Percentiles rank a stretch among this genome's conserved stretches.
phyloP scores from a whole-genome alignment of 2,329 filamentous ascomycete species.

The Cladosporium sphaerospermum region DNA sequence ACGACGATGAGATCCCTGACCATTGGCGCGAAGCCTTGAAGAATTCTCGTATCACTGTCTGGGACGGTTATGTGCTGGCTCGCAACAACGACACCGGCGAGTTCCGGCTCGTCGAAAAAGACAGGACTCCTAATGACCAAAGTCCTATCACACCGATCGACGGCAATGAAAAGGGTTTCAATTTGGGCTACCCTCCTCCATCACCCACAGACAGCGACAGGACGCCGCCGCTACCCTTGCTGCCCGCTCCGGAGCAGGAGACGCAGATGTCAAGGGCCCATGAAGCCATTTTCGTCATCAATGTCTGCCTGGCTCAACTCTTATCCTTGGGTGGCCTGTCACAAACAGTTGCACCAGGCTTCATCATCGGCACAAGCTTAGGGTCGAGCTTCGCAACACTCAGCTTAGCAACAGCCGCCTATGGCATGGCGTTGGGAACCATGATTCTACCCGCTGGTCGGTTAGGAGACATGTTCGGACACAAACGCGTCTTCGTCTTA shows the following conservation, averaged over 20 bases:
- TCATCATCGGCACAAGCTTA: conserved; percentile 41
- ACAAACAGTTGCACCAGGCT: conserved; percentile 35
- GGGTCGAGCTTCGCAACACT: conserved; percentile 36
- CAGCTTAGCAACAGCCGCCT: conserved; percentile 40
- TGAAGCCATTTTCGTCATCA: conserved; percentile 17
- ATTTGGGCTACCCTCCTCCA: not conserved
- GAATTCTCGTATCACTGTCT: conserved; percentile 7
- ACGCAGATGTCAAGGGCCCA: conserved; percentile 3
- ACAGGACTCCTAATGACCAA: not conserved
- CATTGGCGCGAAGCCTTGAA: conserved; percentile 6
- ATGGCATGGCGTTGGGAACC: conserved; percentile 38
- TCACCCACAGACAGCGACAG: not conserved
- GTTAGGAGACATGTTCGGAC: conserved; percentile 39
- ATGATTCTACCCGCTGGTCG: conserved; percentile 41
- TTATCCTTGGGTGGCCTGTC: conserved; percentile 23
- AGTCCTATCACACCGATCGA: conserved; percentile 1
- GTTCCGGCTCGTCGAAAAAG: conserved; percentile 7
- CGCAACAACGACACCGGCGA: conserved; percentile 7
- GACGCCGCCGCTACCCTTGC: not conserved
- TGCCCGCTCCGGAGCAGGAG: not conserved
- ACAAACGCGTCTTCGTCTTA: conserved; percentile 37
- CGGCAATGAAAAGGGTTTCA: conserved; percentile 4
- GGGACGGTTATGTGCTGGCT: conserved; percentile 2
- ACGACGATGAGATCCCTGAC: conserved; percentile 2
- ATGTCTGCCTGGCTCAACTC: conserved; percentile 24